phyloP scores from a whole-genome alignment of 2,329 filamentous ascomycete species.

The Fusarium redolens region DNA sequence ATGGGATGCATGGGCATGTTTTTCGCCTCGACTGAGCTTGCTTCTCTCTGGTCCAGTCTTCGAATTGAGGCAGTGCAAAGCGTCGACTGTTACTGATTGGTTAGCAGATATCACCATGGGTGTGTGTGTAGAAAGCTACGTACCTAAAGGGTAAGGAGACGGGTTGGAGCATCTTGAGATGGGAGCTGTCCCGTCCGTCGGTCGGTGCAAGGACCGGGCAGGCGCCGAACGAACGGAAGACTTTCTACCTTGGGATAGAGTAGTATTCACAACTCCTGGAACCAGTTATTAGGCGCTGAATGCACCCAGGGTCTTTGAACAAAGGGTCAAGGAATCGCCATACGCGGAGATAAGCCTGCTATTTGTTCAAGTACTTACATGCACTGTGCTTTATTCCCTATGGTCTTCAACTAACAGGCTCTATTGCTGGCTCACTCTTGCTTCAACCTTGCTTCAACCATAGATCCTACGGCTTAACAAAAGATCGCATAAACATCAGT shows the following conservation, averaged over 20 bases:
- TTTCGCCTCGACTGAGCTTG: constrained; percentile 22
- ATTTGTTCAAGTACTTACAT: not conserved
- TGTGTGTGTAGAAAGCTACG: constrained; percentile 1
- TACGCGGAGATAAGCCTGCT: not conserved
- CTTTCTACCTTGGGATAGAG: constrained; percentile 15
- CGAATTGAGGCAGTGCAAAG: constrained; percentile 41
- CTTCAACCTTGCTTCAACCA: not conserved
- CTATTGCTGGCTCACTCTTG: not conserved
- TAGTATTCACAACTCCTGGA: constrained; percentile 7
- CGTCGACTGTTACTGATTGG: constrained; percentile 24
- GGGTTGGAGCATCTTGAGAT: not conserved
- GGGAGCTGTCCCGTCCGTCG: not conserved
- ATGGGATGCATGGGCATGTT: constrained; percentile 9
- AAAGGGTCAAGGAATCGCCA: not conserved
- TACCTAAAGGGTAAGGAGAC: constrained; percentile 6
- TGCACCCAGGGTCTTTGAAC: not conserved
- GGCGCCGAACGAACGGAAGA: constrained; percentile 21
- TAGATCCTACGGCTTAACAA: not conserved
- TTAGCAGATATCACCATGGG: not conserved
- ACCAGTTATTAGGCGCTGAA: not conserved
- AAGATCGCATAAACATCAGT: not conserved
- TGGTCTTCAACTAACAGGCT: not conserved
- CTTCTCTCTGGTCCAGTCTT: constrained; percentile 6
- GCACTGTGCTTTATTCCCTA: constrained; percentile 3
- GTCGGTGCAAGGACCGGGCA: constrained; percentile 25